These are phyloP conservation scores for Exophiala phaeomuriformis DNA, from an alignment of 2,329 filamentous ascomycete species.

Conservation along the genomic window DNA sequence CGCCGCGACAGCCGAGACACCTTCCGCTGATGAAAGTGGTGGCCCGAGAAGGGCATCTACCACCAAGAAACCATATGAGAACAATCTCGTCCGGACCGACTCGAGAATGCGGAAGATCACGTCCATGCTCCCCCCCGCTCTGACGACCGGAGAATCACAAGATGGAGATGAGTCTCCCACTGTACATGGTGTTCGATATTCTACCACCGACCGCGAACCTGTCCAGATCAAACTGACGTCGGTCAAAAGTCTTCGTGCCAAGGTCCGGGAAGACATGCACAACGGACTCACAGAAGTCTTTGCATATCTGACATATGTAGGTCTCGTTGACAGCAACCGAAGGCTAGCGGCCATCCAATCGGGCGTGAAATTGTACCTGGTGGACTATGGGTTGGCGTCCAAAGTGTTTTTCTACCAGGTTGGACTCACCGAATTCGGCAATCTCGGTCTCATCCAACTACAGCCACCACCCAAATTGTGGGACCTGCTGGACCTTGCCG, in stretches of 20 bases:
- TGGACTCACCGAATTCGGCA: slow-evolving; percentile 88
- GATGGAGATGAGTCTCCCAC: slow-evolving; percentile 29
- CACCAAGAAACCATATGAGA: slow-evolving; percentile 62
- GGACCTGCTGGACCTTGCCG: slow-evolving; percentile 65
- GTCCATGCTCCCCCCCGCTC: slow-evolving; percentile 70
- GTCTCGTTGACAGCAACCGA: slow-evolving; percentile 77
- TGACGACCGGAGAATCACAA: slow-evolving; percentile 30
- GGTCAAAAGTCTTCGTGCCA: slow-evolving; percentile 72
- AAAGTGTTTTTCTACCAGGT: slow-evolving; percentile 95
- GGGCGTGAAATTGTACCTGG: slow-evolving; percentile 81
- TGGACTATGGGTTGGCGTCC: slow-evolving; percentile 83
- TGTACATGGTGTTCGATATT: slow-evolving; percentile 59
- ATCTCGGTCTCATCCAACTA: slow-evolving; percentile 80
- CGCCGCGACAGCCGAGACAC: slow-evolving; percentile 33
- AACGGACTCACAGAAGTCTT: slow-evolving; percentile 80
- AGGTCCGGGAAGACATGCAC: slow-evolving; percentile 75
- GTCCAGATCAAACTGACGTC: slow-evolving; percentile 70
- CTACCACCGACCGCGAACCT: slow-evolving; percentile 60
- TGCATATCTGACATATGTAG: slow-evolving; percentile 83
- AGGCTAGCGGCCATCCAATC: slow-evolving; percentile 89
- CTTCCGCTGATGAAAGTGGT: slow-evolving; percentile 34
- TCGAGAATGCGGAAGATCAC: slow-evolving; percentile 88
- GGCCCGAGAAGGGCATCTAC: slow-evolving; percentile 26
- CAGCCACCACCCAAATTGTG: slow-evolving; percentile 64
- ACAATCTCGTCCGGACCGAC: slow-evolving; percentile 86